phyloP scores from a whole-genome alignment of 331 rosid genomes.

The Rhamnella rubrinervis region DNA sequence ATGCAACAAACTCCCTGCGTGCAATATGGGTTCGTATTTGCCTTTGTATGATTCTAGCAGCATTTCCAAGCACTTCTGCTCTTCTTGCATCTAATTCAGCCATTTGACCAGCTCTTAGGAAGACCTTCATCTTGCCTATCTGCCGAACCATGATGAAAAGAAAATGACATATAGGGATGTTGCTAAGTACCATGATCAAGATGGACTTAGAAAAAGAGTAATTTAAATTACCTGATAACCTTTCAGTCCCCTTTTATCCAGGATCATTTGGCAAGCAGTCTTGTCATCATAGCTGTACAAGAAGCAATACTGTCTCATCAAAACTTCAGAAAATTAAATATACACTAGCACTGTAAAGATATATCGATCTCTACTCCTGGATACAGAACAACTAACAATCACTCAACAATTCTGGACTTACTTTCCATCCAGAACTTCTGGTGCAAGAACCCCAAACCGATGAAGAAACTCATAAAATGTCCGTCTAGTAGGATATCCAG shows the following conservation, averaged over 20 bases:
- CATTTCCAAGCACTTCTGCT: constrained; percentile 91
- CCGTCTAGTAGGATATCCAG: constrained; percentile 98
- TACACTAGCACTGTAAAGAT: neutral
- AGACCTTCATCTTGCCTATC: constrained; percentile 93
- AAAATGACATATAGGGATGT: constrained; percentile 10
- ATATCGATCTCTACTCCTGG: neutral
- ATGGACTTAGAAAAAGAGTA: constrained; percentile 7
- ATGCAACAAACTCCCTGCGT: constrained; percentile 70
- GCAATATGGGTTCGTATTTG: constrained; percentile 89
- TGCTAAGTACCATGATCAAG: neutral
- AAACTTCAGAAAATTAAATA: constrained; percentile 6
- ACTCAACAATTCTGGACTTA: constrained; percentile 41
- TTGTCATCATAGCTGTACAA: constrained; percentile 82
- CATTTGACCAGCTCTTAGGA: constrained; percentile 98
- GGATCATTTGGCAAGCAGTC: constrained; percentile 85
- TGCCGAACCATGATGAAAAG: constrained; percentile 51
- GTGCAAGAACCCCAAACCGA: constrained; percentile 97
- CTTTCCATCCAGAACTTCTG: constrained; percentile 91
- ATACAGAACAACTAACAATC: constrained; percentile 16
- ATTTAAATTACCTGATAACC: constrained; percentile 87
- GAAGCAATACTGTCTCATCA: constrained; percentile 22
- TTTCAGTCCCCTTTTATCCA: constrained; percentile 83
- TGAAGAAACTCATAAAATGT: constrained; percentile 92
- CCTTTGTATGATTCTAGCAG: constrained; percentile 87
- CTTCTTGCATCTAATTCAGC: constrained; percentile 98